Percentiles rank a stretch among this genome's conserved stretches.
phyloP scores from a whole-genome alignment of 768 basidiomycete genomes.

The Galerina sulciceps region DNA sequence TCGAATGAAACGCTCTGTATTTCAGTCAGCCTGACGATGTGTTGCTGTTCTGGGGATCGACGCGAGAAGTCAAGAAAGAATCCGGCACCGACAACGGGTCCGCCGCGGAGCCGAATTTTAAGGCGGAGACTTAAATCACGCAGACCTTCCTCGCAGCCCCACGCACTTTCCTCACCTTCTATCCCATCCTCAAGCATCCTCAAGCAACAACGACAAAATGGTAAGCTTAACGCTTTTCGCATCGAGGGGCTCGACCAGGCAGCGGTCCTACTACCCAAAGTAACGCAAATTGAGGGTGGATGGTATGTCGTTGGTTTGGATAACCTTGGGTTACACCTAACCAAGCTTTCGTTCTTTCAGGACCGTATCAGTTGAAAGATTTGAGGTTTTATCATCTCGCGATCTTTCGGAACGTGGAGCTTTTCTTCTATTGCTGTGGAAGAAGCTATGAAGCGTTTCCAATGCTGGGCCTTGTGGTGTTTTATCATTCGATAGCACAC shows the following conservation, averaged over 20 bases:
- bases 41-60: too few relatives aligned
- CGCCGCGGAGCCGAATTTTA: constrained; percentile 14
- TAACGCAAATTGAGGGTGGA: constrained; percentile 44
- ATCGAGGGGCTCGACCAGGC: constrained; percentile 43
- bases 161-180: constrained; percentile 15
- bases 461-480: constrained; percentile 26
- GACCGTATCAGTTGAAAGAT: constrained; percentile 31
- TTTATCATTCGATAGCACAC: constrained; percentile 10
- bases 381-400: constrained; percentile 13
- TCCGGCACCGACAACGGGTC: background rate
- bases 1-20: too few relatives aligned
- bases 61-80: too few relatives aligned
- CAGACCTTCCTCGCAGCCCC: background rate
- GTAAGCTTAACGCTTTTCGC: constrained; percentile 43
- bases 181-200: constrained; percentile 42
- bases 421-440: constrained; percentile 4
- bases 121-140: constrained; percentile 18
- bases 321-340: constrained; percentile 25
- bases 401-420: constrained; percentile 38
- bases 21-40: too few relatives aligned
- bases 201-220: constrained; percentile 44
- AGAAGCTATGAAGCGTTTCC: constrained; percentile 18
- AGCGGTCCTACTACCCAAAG: constrained; percentile 37
- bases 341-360: constrained; percentile 9
- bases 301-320: constrained; percentile 50